Evolutionary conservation across 2,329 filamentous ascomycete genomes (phyloP).

Genomic region (Trichoderma semiorbis): DNA sequence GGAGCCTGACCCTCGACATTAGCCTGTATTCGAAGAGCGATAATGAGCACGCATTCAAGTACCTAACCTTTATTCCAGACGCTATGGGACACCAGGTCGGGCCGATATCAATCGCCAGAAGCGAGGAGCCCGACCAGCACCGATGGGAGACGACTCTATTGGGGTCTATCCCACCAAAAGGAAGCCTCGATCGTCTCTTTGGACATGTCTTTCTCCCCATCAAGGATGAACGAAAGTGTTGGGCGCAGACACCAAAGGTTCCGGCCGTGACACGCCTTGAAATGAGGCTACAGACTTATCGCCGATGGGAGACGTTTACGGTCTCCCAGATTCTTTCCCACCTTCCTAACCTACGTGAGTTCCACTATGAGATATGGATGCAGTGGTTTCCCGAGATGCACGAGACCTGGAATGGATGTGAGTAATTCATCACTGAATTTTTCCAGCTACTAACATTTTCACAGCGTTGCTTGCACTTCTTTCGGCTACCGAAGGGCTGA

Average conservation of each 20-base stretch:
- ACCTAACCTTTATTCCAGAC: constrained; percentile 24
- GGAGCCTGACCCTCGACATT: constrained; percentile 31
- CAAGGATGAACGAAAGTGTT: constrained; percentile 3
- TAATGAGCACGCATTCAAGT: constrained; percentile 30
- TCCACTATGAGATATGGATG: constrained; percentile 40
- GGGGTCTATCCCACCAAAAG: background rate
- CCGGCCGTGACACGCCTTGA: constrained; percentile 3
- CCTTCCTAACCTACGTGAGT: constrained; percentile 35
- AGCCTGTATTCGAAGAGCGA: constrained; percentile 34
- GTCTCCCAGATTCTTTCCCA: constrained; percentile 34
- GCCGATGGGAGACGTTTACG: constrained; percentile 32
- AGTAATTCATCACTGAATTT: constrained; percentile 3
- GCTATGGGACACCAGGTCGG: constrained; percentile 16
- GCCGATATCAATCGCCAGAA: background rate
- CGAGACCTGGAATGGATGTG: constrained; percentile 24
- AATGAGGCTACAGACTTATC: constrained; percentile 33
- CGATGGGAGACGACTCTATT: background rate
- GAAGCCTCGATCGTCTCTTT: constrained; percentile 6
- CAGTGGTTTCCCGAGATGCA: constrained; percentile 32
- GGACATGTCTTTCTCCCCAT: background rate
- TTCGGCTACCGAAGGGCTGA: constrained; percentile 22
- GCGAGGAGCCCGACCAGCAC: background rate
- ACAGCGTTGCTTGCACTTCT: constrained; percentile 29
- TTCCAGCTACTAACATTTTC: constrained; percentile 4
- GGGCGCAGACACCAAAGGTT: constrained; percentile 1